These are phyloP conservation scores for Albatrellus sp. DNA, from an alignment of 1,284 basidiomycete genomes.

Conservation along the genomic window DNA sequence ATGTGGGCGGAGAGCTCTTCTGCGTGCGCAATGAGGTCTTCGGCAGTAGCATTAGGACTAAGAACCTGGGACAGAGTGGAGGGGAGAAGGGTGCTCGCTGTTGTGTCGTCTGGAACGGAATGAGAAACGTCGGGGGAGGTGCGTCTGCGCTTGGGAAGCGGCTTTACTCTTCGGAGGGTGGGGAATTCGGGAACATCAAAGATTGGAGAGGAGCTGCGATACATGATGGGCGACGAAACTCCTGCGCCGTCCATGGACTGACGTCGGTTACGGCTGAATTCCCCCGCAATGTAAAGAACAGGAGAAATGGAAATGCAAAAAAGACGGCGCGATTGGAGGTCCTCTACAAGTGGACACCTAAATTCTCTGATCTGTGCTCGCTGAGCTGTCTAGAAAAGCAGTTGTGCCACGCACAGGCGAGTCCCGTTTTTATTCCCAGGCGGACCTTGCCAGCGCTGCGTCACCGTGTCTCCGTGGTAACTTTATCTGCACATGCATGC, in stretches of 20 bases:
- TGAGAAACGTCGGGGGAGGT: slow-evolving; percentile 21
- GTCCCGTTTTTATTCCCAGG: too few relatives aligned
- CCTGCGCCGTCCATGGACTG: neutral
- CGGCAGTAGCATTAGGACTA: slow-evolving; percentile 28
- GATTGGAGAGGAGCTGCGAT: slow-evolving; percentile 38
- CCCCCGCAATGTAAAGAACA: too few relatives aligned
- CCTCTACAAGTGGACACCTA: too few relatives aligned
- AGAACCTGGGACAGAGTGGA: slow-evolving; percentile 9
- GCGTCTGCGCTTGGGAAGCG: slow-evolving; percentile 62
- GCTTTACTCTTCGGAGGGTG: slow-evolving; percentile 51
- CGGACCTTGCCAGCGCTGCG: too few relatives aligned
- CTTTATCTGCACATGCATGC: too few relatives aligned
- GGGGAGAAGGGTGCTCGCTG: slow-evolving; percentile 7
- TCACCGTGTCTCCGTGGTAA: too few relatives aligned
- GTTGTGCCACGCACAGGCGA: too few relatives aligned
- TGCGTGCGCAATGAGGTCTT: slow-evolving; percentile 37
- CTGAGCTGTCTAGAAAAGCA: too few relatives aligned
- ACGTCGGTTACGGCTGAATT: neutral
- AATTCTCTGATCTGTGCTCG: too few relatives aligned
- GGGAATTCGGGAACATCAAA: slow-evolving; percentile 54
- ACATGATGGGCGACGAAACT: slow-evolving; percentile 21
- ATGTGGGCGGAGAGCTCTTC: slow-evolving; percentile 39
- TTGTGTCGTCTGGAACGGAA: slow-evolving; percentile 2
- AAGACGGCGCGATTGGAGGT: too few relatives aligned
- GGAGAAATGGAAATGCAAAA: too few relatives aligned